phyloP scores from a whole-genome alignment of 2,329 filamentous ascomycete species.

The Endoconidiophora polonica region DNA sequence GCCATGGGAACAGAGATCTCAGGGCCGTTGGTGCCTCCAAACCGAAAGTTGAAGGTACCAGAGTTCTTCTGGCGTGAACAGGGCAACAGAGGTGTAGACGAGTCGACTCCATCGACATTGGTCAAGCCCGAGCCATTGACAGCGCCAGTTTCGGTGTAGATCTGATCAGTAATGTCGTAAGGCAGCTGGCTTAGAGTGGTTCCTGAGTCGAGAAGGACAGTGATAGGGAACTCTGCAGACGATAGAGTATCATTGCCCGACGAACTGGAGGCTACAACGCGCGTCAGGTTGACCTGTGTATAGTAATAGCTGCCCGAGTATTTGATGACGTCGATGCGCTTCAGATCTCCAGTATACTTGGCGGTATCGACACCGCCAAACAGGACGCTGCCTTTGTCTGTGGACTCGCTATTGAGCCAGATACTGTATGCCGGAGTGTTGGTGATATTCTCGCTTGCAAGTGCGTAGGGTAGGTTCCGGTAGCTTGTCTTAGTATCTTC shows the following conservation, averaged over 20 bases:
- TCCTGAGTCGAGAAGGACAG: constrained; percentile 57
- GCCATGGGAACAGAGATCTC: constrained; percentile 36
- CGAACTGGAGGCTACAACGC: constrained; percentile 29
- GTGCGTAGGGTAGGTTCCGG: constrained; percentile 45
- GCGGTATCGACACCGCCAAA: constrained; percentile 68
- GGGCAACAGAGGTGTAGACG: constrained; percentile 28
- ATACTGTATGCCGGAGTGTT: constrained; percentile 54
- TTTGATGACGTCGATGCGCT: constrained; percentile 37
- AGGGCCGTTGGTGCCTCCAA: constrained; percentile 31
- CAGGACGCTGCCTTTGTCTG: constrained; percentile 52
- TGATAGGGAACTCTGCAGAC: constrained; percentile 28
- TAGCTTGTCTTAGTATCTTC: constrained; percentile 29
- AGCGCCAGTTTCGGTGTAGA: constrained; percentile 40
- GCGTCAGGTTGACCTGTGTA: constrained; percentile 33
- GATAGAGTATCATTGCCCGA: constrained; percentile 32
- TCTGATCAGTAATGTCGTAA: constrained; percentile 34
- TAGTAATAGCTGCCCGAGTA: constrained; percentile 28
- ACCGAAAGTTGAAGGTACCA: constrained; percentile 37
- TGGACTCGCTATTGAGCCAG: constrained; percentile 43
- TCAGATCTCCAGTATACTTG: constrained; percentile 51
- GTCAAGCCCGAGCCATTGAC: constrained; percentile 21
- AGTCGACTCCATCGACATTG: constrained; percentile 10
- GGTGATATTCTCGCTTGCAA: constrained; percentile 47
- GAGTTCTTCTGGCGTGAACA: constrained; percentile 29
- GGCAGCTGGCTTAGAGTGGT: constrained; percentile 59